Conservation (phyloP, 768 basidiomycete species). For the Roridomyces roridus region DNA sequence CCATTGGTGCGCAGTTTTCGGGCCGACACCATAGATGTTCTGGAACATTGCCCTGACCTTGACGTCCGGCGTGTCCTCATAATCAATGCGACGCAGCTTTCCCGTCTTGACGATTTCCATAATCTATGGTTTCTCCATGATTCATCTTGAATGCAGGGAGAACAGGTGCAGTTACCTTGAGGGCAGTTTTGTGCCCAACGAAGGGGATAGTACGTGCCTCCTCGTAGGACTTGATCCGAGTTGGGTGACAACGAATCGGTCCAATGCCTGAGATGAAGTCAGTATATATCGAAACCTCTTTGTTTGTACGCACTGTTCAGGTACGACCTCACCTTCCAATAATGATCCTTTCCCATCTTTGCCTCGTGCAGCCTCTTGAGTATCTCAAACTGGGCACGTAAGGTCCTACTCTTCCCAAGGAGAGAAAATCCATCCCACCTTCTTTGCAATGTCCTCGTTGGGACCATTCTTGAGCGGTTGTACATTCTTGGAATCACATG, state of each 20-base stretch:
- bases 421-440: conserved; percentile 46
- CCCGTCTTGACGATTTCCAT: conserved; percentile 84
- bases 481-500: conserved; percentile 60
- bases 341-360: conserved; percentile 64
- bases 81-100: conserved; percentile 66
- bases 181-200: conserved; percentile 77
- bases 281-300: no score
- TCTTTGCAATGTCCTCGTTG: conserved; percentile 80
- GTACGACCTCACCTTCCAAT: conserved; percentile 72
- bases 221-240: conserved; percentile 59
- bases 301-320: conserved; percentile 70
- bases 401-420: neutral
- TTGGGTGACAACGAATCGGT: conserved; percentile 59
- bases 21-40: conserved; percentile 88
- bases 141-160: neutral
- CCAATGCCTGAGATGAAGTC: conserved; percentile 72
- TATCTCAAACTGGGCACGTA: conserved; percentile 64
- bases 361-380: conserved; percentile 69
- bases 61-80: conserved; percentile 72
- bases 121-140: conserved; percentile 61
- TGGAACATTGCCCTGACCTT: conserved; percentile 63
- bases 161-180: conserved; percentile 53
- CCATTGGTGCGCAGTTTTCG: conserved; percentile 72
- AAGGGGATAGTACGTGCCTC: conserved; percentile 68
- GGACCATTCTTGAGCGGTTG: conserved; percentile 42